phyloP scores from a whole-genome alignment of 2,329 filamentous ascomycete genomes.

The Fusarium zealandicum region DNA sequence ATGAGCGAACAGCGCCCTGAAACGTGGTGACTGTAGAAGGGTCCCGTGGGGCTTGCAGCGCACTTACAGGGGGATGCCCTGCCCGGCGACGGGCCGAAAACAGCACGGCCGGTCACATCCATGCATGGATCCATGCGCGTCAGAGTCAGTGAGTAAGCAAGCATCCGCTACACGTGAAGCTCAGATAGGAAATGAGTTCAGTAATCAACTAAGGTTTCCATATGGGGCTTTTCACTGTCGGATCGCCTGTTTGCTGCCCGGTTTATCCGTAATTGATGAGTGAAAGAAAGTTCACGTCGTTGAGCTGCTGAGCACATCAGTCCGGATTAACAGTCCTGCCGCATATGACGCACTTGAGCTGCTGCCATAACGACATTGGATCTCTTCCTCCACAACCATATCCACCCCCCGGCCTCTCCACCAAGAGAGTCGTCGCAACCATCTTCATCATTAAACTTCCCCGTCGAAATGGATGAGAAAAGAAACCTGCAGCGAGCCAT shows the following conservation, averaged over 20 bases:
- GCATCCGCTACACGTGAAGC: too few species aligned
- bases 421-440: not conserved
- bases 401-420: constrained; percentile 12
- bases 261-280: too few species aligned
- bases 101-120: not conserved
- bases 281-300: too few species aligned
- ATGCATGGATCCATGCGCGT: too few species aligned
- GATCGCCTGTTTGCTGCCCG: too few species aligned
- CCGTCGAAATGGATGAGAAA: constrained; percentile 45
- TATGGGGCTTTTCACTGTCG: too few species aligned
- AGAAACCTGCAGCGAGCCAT: constrained; percentile 27
- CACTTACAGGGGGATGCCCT: not conserved
- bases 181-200: too few species aligned
- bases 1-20: constrained; percentile 8
- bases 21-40: constrained; percentile 13
- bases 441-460: constrained; percentile 5
- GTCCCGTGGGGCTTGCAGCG: constrained; percentile 1
- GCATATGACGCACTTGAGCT: constrained; percentile 25
- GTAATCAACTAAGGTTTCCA: too few species aligned
- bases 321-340: constrained; percentile 31
- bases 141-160: too few species aligned
- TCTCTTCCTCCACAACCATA: constrained; percentile 15
- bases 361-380: constrained; percentile 22
- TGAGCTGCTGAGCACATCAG: not conserved
- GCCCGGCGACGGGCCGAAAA: constrained; percentile 5